phyloP scores from a whole-genome alignment of 2,329 filamentous ascomycete genomes.

The Trichothecium roseum region DNA sequence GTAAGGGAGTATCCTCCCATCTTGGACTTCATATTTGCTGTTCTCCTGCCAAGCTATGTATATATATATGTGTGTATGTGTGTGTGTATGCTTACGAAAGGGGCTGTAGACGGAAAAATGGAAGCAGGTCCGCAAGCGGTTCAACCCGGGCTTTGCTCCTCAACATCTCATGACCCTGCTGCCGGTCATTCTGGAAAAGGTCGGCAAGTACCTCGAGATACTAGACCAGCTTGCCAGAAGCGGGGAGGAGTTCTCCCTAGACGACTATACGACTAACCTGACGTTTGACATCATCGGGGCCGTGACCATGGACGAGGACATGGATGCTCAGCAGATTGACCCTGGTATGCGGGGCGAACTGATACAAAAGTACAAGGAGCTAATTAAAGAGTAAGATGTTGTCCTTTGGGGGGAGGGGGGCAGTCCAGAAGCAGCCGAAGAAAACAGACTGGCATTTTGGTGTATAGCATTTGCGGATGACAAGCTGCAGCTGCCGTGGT shows the following conservation, averaged over 20 bases:
- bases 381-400: constrained; percentile 5
- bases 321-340: constrained; percentile 19
- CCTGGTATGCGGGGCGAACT: constrained; percentile 15
- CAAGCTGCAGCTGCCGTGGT: constrained; percentile 10
- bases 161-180: constrained; percentile 26
- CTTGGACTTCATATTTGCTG: too few species aligned
- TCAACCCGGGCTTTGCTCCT: constrained; percentile 26
- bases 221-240: constrained; percentile 17
- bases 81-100: too few species aligned
- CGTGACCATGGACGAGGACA: constrained; percentile 22
- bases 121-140: constrained; percentile 18
- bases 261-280: constrained; percentile 17
- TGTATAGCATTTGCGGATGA: constrained; percentile 4
- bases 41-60: too few species aligned
- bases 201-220: constrained; percentile 5
- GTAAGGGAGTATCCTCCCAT: too few species aligned
- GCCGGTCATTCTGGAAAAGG: constrained; percentile 23
- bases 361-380: constrained; percentile 17
- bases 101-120: constrained; percentile 9
- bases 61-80: too few species aligned
- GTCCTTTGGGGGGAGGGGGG: too few species aligned
- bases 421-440: too few species aligned
- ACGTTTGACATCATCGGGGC: constrained; percentile 28
- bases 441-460: not conserved
- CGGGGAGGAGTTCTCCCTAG: constrained; percentile 16